Evolutionary conservation across 2,329 filamentous ascomycete species (phyloP), one percentile per base, ranked within the genome.

Genomic region (Aspergillus sp.): DNA sequence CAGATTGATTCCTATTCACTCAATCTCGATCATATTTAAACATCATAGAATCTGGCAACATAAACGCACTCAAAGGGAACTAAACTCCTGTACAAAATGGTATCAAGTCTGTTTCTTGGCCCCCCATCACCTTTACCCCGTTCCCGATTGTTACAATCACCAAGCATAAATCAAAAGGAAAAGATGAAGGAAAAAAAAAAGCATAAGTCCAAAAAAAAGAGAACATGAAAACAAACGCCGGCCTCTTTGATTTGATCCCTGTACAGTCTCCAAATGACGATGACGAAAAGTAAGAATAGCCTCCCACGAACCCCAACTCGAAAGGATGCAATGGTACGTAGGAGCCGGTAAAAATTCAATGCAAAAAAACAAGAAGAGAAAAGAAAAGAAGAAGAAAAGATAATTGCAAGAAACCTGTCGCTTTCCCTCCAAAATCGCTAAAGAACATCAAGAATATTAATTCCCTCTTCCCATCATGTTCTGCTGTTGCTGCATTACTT

Each of bases 391-490:
- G 11, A 34, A 41, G 39, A 43, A 27, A 42, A 32, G n/a, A 30
- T 9, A 34, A 33, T 11, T 7, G 33, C n/a, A 27, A 37, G 7
- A 27, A 11, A n/a, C 5, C 19, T 37, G 26, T 12, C 10, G 19
- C 10, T 8, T 7, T 1, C 8, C 9, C 11, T 6, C 12, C 26
- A 37, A 7, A 41, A 37, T 12, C 29, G 6, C 6, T 33, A 19
- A 36, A 19, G 30, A 33, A n/a, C n/a, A 29, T 33, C 8, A 33
- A 26, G 28, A 32, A 34, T 30, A 41, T 54, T 53, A 66, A 42
- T 62, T 66, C 5, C 62, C 64, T 58, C 65, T 64, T 27, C 61
- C 62, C 66, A 69, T 69, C 62, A 69, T 68, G 36, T 65, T 67
- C 46, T 67, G 64, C 45, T 66, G 66, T 40, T 68, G 65, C 39